Evolutionary conservation across 108 stramenopile species (phyloP), one percentile per base, ranked within the genome.

Genomic region (Ochromonas danica): DNA sequence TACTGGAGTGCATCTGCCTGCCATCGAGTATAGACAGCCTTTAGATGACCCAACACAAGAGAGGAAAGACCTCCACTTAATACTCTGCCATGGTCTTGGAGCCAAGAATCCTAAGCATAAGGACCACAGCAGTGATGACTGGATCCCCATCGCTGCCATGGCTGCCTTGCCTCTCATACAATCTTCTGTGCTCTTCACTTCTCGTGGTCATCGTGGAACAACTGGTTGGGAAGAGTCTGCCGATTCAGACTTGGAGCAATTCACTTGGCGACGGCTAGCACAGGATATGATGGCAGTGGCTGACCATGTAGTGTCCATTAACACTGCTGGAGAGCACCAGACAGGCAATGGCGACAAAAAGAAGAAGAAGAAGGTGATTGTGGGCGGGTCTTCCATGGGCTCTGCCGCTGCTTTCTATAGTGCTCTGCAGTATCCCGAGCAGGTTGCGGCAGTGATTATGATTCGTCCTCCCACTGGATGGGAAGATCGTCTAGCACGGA

Each of bases 391-490:
- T 35, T 67, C 63, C 3, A 67, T 67, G 63, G 63, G 63, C 31
- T 3, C 14, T 25, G 35, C 33, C 25, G 25, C 63, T 28, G 63
- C 63, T 3, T 67, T 67, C 6, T 67, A 35, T 25, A 67, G 10
- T 36, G 63, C 63, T 10, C 17, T 67, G 3, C 17, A 67, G 3
- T 36, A 67, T 67, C 63, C 63, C 31, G 63, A 67, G 6, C 63
- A 25, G 6, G 63, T 67, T 25, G 6, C 27, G 10, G 63, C 30
- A 14, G 63, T 67, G 10, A 67, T 67, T 36, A 67, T 67, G 63
- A 67, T 67, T 6, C 17, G 63, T 6, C 63, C 63, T 14, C 63
- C 63, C 3, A 67, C 63, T 67, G 63, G 14, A 31, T 67, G 63
- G 63, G 63, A 67, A 67, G 35, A 28, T 10, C 3, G 63, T 3